Conservation (phyloP, 257 asterid genomes). For the Striga asiatica region DNA sequence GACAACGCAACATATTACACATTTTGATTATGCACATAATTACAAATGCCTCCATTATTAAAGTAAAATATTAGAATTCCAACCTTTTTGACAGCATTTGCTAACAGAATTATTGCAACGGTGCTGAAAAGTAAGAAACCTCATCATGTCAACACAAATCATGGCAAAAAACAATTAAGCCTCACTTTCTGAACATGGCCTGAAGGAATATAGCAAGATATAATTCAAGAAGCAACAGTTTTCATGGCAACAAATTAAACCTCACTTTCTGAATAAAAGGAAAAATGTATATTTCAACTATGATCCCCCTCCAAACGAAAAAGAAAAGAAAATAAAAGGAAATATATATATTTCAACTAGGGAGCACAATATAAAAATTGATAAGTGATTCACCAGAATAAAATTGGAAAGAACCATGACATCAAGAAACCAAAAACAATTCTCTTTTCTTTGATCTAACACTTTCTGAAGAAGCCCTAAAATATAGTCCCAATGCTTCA, state of each 20-base stretch:
- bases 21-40: constrained; percentile 5
- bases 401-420: neutral
- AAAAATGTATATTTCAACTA: neutral
- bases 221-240: neutral
- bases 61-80: neutral
- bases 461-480: neutral
- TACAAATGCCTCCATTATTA: neutral
- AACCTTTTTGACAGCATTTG: neutral
- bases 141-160: neutral
- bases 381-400: neutral
- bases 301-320: neutral
- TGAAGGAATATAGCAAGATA: neutral
- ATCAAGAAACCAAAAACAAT: neutral
- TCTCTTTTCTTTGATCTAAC: neutral
- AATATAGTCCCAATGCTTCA: neutral
- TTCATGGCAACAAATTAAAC: too few relatives aligned
- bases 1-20: constrained; percentile 5
- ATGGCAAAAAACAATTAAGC: constrained; percentile 3
- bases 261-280: neutral
- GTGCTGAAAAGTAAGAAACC: neutral
- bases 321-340: neutral
- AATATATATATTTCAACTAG: neutral
- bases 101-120: neutral
- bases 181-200: neutral
- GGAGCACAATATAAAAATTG: neutral